Base-by-base conservation (phyloP, 2,329 filamentous ascomycete species). In the Apiospora kogelbergensis region DNA sequence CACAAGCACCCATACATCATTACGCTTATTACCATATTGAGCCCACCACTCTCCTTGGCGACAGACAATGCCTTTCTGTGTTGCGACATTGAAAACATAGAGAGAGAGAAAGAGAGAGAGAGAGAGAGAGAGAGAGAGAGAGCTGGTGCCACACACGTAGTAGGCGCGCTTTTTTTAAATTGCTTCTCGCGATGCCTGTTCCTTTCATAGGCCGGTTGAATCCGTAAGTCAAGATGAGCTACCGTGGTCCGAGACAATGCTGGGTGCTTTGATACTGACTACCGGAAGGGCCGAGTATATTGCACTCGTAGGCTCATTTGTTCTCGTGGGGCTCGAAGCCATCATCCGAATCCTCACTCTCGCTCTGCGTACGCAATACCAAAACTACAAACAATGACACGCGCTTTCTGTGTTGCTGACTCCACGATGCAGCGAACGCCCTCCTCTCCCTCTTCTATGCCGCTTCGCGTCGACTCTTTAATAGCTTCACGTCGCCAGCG, bases 281-380 rank as follows among this genome's bases (percentile, higher is more conserved):
- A 10, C 22, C 33, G 26, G 30, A 72, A 94, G 92, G 80, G 87
- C 87, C 80, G 95, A 99, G 83, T 98, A 98, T 82, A 82, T 97
- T 72, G 94, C 95, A 46, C 88, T 99, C 57, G 81, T 96, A 63
- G 90, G 90, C 68, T 98, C 95, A 9, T 92, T 98, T 76, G 76
- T 93, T 67, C 88, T 99, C 45, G 91, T 98, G 69, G 86, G 89
- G 63, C 86, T 97, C 73, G 96, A 99, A 80, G 90, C 90, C 68
- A 77, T 97, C 70, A 91, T 97, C 75, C 90, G 95, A 75, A 84
- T 97, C 69, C 88, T 97, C 71, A 98, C 96, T 1, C 88, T 98
- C 71, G 93, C 93, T 44, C 87, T 99, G 53, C 96, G 92, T 95
- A 83, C 79, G 91, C 83, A 30, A 44, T 11, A 26, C 37, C 63